Percentiles rank a stretch among this genome's conserved stretches.
Conservation (phyloP, 2,329 filamentous ascomycete genomes). For the Colletotrichum endophyticum region DNA sequence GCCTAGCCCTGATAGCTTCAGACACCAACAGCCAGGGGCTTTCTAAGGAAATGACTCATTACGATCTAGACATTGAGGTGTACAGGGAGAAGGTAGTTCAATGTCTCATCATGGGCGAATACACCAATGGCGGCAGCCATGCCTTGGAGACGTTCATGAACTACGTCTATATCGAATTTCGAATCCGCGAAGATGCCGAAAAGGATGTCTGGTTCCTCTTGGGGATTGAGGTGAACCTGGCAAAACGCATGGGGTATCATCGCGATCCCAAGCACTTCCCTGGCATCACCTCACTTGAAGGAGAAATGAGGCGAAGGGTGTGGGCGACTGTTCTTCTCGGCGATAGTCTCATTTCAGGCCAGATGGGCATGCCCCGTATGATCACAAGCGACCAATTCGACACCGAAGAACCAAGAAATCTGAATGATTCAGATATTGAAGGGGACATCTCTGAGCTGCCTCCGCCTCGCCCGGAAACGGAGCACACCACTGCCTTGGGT, state of each 20-base stretch:
- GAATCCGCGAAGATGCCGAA: background rate
- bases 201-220: constrained; percentile 31
- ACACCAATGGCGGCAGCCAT: constrained; percentile 26
- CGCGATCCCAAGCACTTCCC: constrained; percentile 47
- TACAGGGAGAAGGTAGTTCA: constrained; percentile 30
- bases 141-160: constrained; percentile 8
- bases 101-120: constrained; percentile 33
- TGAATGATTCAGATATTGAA: constrained; percentile 48
- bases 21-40: constrained; percentile 19
- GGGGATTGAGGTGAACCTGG: constrained; percentile 36
- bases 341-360: constrained; percentile 47
- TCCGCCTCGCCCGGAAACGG: constrained; percentile 34
- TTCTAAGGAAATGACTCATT: constrained; percentile 21
- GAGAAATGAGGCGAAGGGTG: constrained; percentile 49
- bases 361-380: constrained; percentile 50
- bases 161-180: constrained; percentile 15
- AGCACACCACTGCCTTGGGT: constrained; percentile 29
- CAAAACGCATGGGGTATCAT: constrained; percentile 48
- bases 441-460: constrained; percentile 37
- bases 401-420: constrained; percentile 45
- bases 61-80: constrained; percentile 20
- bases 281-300: constrained; percentile 40
- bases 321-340: constrained; percentile 46
- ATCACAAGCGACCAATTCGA: constrained; percentile 44
- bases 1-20: constrained; percentile 28